Conservation (phyloP, 108 stramenopile species). For the Chaetoceros muelleri region DNA sequence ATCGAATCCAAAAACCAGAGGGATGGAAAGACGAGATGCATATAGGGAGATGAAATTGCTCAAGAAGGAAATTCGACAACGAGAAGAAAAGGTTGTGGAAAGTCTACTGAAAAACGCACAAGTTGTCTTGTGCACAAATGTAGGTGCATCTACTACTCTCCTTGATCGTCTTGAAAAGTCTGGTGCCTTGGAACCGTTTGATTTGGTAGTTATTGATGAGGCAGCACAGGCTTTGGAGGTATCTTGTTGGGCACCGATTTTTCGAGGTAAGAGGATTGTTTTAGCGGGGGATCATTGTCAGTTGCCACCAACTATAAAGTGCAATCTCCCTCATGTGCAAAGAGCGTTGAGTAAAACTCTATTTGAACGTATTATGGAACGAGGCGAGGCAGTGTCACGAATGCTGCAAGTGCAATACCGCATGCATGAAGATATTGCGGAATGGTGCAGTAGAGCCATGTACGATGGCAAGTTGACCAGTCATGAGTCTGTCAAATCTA, state of each 20-base stretch:
- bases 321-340: constrained; percentile 31
- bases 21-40: constrained; percentile 36
- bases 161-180: constrained; percentile 34
- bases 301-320: constrained; percentile 91
- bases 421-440: constrained; percentile 86
- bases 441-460: constrained; percentile 90
- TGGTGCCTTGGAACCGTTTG: constrained; percentile 50
- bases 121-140: constrained; percentile 83
- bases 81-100: constrained; percentile 85
- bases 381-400: constrained; percentile 28
- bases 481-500: constrained; percentile 41
- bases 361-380: constrained; percentile 87
- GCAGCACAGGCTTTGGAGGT: constrained; percentile 96
- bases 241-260: constrained; percentile 89
- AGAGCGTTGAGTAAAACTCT: constrained; percentile 76
- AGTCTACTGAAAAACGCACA: constrained; percentile 62
- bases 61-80: constrained; percentile 74
- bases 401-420: constrained; percentile 95
- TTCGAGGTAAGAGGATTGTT: constrained; percentile 71
- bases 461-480: constrained; percentile 62
- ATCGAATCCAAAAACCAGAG: constrained; percentile 30
- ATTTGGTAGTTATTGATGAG: constrained; percentile 98
- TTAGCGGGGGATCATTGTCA: constrained; percentile 96
- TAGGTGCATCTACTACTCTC: constrained; percentile 69
- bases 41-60: constrained; percentile 63